Conservation (phyloP, 257 asterid species). For the Euphrasia confusa region DNA sequence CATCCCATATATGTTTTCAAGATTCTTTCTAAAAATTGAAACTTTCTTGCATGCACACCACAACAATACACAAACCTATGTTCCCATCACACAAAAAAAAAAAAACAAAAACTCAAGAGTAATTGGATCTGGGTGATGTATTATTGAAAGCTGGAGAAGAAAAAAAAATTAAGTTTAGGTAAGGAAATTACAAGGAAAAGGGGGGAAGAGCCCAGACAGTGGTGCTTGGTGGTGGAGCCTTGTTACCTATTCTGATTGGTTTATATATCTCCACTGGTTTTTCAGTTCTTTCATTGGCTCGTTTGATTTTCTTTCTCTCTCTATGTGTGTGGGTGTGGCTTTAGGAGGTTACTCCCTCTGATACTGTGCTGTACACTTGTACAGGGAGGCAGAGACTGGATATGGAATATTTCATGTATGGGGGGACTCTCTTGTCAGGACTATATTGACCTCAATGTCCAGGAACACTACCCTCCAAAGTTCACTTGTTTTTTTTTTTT, state of each 20-base stretch:
- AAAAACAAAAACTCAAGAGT: background rate
- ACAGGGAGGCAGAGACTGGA: slow-evolving; percentile 28
- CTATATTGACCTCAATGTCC: slow-evolving; percentile 26
- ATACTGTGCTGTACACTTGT: slow-evolving; percentile 31
- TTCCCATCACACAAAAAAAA: background rate
- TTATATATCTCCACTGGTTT: slow-evolving; percentile 17
- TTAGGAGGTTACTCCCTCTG: slow-evolving; percentile 24
- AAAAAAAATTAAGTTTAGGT: slow-evolving; percentile 29
- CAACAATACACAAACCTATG: background rate
- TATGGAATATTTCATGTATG: slow-evolving; percentile 39
- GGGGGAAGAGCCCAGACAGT: slow-evolving; percentile 24
- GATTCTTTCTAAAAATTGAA: slow-evolving; percentile 8
- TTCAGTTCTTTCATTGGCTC: slow-evolving; percentile 21
- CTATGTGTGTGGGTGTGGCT: slow-evolving; percentile 17
- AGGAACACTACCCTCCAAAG: slow-evolving; percentile 17
- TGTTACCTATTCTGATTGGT: slow-evolving; percentile 22
- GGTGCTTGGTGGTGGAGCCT: slow-evolving; percentile 40
- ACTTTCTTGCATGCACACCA: slow-evolving; percentile 22
- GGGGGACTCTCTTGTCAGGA: slow-evolving; percentile 28
- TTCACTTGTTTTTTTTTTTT: background rate
- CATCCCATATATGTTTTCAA: slow-evolving; percentile 21
- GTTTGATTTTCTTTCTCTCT: background rate
- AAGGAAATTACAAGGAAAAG: slow-evolving; percentile 21
- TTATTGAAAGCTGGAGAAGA: slow-evolving; percentile 13
- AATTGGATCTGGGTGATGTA: slow-evolving; percentile 34